Percentiles rank a stretch among this genome's conserved stretches.
These are phyloP conservation scores for Ustilago trichophora DNA, from an alignment of 1,284 basidiomycete genomes.

Conservation along the genomic window DNA sequence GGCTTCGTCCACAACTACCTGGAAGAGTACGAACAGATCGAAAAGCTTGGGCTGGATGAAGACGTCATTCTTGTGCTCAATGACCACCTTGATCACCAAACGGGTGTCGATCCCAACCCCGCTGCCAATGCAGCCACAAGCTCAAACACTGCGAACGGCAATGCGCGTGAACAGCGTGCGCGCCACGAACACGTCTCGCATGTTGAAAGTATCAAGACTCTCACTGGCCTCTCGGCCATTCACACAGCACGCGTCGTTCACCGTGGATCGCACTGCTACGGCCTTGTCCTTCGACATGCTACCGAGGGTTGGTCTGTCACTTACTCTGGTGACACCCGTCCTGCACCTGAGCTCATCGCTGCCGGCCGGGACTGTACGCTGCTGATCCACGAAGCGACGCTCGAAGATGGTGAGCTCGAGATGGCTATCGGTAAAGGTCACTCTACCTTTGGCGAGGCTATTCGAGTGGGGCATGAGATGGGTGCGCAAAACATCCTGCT, in stretches of 20 bases:
- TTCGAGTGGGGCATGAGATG: slow-evolving; percentile 79
- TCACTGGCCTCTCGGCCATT: slow-evolving; percentile 27
- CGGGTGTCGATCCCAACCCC: slow-evolving; percentile 42
- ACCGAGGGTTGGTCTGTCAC: slow-evolving; percentile 52
- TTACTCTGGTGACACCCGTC: slow-evolving; percentile 87
- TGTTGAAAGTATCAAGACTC: slow-evolving; percentile 16
- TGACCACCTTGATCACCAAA: slow-evolving; percentile 43
- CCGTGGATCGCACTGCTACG: slow-evolving; percentile 40
- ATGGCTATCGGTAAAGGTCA: slow-evolving; percentile 82
- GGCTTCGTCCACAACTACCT: slow-evolving; percentile 74
- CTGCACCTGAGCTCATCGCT: slow-evolving; percentile 75
- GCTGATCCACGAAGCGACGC: slow-evolving; percentile 92
- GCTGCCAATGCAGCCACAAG: not conserved
- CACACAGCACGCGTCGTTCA: slow-evolving; percentile 47
- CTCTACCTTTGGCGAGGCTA: slow-evolving; percentile 87
- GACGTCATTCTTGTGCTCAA: slow-evolving; percentile 67
- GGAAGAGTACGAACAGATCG: slow-evolving; percentile 74
- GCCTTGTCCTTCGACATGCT: slow-evolving; percentile 69
- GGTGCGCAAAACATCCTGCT: slow-evolving; percentile 81
- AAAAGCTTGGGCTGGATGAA: slow-evolving; percentile 74
- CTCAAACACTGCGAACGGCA: not conserved
- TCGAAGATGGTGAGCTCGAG: slow-evolving; percentile 75
- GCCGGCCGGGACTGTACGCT: slow-evolving; percentile 79
- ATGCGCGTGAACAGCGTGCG: slow-evolving; percentile 3
- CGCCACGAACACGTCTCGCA: slow-evolving; percentile 16